Percentiles rank a stretch among this genome's conserved stretches.
Evolutionary conservation across 202 grass and related monocot species (phyloP).

Genomic region (Schoenoplectus triqueter): DNA sequence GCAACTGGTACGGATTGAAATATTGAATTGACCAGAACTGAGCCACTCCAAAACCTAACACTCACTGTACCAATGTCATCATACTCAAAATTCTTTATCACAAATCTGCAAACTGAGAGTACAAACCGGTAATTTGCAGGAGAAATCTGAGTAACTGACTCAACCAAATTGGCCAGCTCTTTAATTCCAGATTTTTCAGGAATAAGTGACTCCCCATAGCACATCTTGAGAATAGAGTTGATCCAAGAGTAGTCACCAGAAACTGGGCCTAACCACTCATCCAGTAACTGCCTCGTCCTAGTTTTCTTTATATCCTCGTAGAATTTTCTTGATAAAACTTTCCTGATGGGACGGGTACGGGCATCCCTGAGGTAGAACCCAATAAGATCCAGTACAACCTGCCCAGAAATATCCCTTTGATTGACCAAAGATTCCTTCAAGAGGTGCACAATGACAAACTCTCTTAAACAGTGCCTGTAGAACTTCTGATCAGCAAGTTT

Average conservation of each 20-base stretch:
- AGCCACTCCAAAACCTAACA: slow-evolving; percentile 68
- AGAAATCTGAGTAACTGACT: slow-evolving; percentile 67
- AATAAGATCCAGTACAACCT: slow-evolving; percentile 55
- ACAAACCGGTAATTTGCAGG: slow-evolving; percentile 85
- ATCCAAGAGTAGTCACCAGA: slow-evolving; percentile 58
- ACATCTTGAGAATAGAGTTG: slow-evolving; percentile 80
- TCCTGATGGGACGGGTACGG: slow-evolving; percentile 40
- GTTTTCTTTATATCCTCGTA: slow-evolving; percentile 73
- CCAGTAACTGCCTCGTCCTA: slow-evolving; percentile 71
- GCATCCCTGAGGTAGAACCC: slow-evolving; percentile 61
- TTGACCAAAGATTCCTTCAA: slow-evolving; percentile 52
- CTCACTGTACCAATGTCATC: slow-evolving; percentile 52
- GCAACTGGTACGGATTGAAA: slow-evolving; percentile 72
- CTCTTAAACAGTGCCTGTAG: slow-evolving; percentile 71
- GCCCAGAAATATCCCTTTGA: slow-evolving; percentile 38
- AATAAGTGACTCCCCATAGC: slow-evolving; percentile 66
- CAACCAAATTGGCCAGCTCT: slow-evolving; percentile 77
- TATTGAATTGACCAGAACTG: slow-evolving; percentile 73
- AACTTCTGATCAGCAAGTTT: slow-evolving; percentile 51
- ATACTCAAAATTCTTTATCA: slow-evolving; percentile 41
- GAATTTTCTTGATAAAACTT: slow-evolving; percentile 76
- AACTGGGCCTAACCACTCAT: slow-evolving; percentile 74
- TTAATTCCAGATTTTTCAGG: slow-evolving; percentile 56
- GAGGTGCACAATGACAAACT: slow-evolving; percentile 62
- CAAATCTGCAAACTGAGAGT: slow-evolving; percentile 64